These are phyloP conservation scores for Blastosporella zonata DNA, from an alignment of 1,284 basidiomycete species.

Conservation along the genomic window DNA sequence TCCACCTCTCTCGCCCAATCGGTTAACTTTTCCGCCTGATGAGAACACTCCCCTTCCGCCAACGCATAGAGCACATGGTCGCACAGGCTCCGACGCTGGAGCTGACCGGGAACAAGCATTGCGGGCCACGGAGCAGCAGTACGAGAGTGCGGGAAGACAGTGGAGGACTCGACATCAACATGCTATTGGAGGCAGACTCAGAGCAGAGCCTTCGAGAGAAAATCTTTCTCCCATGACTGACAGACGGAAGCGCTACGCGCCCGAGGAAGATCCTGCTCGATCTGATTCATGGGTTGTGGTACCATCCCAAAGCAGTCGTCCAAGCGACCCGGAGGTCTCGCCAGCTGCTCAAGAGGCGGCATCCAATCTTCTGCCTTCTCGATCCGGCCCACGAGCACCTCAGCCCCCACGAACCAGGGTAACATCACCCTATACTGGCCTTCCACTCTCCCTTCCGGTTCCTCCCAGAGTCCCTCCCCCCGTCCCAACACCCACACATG, in stretches of 20 bases:
- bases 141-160: slow-evolving; percentile 31
- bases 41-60: slow-evolving; percentile 34
- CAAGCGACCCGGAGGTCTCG: slow-evolving; percentile 30
- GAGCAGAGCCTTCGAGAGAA: slow-evolving; percentile 30
- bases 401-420: slow-evolving; percentile 30
- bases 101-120: slow-evolving; percentile 45
- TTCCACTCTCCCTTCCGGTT: slow-evolving; percentile 34
- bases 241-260: slow-evolving; percentile 22
- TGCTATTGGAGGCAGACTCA: slow-evolving; percentile 23
- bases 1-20: slow-evolving; percentile 48
- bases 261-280: slow-evolving; percentile 25
- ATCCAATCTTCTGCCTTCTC: slow-evolving; percentile 9
- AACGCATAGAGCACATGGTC: slow-evolving; percentile 34
- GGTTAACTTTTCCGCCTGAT: slow-evolving; percentile 38
- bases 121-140: slow-evolving; percentile 37
- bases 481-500: slow-evolving; percentile 19
- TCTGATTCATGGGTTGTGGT: slow-evolving; percentile 45
- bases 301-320: slow-evolving; percentile 28
- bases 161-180: slow-evolving; percentile 26
- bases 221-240: slow-evolving; percentile 22
- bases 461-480: slow-evolving; percentile 38
- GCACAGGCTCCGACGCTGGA: slow-evolving; percentile 50
- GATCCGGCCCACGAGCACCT: slow-evolving; percentile 24
- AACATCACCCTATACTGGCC: slow-evolving; percentile 30
- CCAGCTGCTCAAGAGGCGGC: slow-evolving; percentile 24